These are phyloP conservation scores for Oryza australiensis DNA, from an alignment of 176 grass and related monocot species.

Conservation along the genomic window DNA sequence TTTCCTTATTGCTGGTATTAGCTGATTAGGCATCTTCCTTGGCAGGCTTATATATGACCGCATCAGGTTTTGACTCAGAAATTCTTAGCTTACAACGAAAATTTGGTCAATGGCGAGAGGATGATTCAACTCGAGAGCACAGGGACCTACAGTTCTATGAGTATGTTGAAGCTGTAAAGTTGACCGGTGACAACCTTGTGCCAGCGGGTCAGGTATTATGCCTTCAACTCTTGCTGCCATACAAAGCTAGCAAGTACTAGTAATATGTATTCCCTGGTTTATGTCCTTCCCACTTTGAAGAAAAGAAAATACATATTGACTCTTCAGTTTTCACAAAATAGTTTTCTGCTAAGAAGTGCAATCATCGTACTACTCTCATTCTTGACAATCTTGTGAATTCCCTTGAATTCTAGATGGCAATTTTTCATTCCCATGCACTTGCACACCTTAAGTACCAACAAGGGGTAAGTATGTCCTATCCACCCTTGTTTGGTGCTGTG, in stretches of 20 bases:
- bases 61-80: conserved; percentile 79
- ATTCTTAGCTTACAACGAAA: conserved; percentile 83
- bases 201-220: conserved; percentile 82
- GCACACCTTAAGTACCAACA: neutral
- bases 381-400: conserved; percentile 13
- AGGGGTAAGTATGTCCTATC: neutral
- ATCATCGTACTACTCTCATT: neutral
- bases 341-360: conserved; percentile 18
- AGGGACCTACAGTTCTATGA: conserved; percentile 87
- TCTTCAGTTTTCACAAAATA: neutral
- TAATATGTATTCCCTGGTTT: conserved; percentile 17
- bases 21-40: conserved; percentile 34
- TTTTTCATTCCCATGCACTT: neutral
- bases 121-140: conserved; percentile 48
- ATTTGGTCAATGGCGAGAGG: conserved; percentile 90
- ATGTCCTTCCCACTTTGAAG: conserved; percentile 7
- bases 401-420: conserved; percentile 9
- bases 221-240: neutral
- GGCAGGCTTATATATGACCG: conserved; percentile 76
- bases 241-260: neutral
- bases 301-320: neutral
- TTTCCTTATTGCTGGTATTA: conserved; percentile 22
- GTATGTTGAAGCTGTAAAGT: conserved; percentile 84
- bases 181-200: conserved; percentile 75
- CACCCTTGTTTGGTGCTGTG: no score